Conservation (phyloP, 2,329 filamentous ascomycete species). For the Fusarium musae region DNA sequence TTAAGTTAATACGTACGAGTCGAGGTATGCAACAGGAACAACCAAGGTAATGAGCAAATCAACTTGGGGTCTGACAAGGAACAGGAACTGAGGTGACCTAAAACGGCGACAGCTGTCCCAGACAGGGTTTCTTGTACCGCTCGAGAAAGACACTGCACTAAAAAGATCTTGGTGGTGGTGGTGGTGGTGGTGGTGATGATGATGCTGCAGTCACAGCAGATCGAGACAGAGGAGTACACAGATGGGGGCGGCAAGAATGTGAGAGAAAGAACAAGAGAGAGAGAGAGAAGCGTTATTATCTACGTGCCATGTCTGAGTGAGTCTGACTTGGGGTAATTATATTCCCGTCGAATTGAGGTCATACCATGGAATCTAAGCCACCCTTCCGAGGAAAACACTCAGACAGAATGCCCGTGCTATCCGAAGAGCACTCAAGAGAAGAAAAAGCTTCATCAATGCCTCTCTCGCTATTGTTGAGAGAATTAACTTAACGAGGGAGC, state of each 20-base stretch:
- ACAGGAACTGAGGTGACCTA: constrained; percentile 15
- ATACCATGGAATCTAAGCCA: constrained; percentile 9
- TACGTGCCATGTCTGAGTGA: not conserved
- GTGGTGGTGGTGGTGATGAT: not conserved
- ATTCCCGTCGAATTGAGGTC: constrained; percentile 10
- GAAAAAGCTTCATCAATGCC: not conserved
- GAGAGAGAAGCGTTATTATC: not conserved
- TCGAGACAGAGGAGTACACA: not conserved
- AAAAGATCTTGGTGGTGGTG: not conserved
- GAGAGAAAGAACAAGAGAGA: not conserved
- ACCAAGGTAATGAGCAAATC: not conserved
- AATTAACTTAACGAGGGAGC: not conserved
- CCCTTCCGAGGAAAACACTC: not conserved
- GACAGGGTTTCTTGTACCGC: constrained; percentile 31
- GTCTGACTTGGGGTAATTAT: constrained; percentile 20
- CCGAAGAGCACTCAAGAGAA: not conserved
- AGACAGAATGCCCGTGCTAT: constrained; percentile 14
- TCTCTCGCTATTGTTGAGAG: not conserved
- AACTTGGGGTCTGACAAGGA: constrained; percentile 3
- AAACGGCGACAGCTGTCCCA: constrained; percentile 8
- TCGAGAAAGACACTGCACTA: constrained; percentile 5
- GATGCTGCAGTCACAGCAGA: constrained; percentile 24
- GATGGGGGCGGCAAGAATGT: not conserved
- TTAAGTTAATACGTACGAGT: constrained; percentile 9
- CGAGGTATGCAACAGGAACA: constrained; percentile 6